Evolutionary conservation across 1,284 basidiomycete genomes (phyloP).

Genomic region (Blastosporella zonata): DNA sequence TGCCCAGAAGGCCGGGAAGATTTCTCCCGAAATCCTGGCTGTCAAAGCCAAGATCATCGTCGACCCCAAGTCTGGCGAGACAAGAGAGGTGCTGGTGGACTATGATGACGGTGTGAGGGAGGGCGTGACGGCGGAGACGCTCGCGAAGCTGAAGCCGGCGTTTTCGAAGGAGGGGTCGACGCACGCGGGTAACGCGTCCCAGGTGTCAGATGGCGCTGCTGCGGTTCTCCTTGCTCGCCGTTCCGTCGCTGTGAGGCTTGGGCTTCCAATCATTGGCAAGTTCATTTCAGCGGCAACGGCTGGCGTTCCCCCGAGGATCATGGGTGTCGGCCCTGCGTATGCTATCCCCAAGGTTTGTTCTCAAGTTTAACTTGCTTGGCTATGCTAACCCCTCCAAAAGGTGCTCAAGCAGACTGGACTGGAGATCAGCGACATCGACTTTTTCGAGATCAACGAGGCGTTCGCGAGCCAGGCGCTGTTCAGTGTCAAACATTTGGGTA

Average conservation of each 20-base stretch:
- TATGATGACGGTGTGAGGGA: conserved; percentile 90
- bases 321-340: conserved; percentile 90
- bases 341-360: conserved; percentile 66
- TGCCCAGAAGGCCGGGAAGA: conserved; percentile 90
- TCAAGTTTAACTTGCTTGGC: not conserved
- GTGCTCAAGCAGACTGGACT: conserved; percentile 74
- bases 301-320: conserved; percentile 86
- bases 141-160: conserved; percentile 91
- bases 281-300: conserved; percentile 78
- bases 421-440: conserved; percentile 78
- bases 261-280: conserved; percentile 92
- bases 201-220: conserved; percentile 96
- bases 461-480: conserved; percentile 89
- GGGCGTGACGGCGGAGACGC: conserved; percentile 86
- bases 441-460: conserved; percentile 95
- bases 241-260: conserved; percentile 84
- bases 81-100: conserved; percentile 78
- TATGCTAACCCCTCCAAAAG: conserved; percentile 4
- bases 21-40: conserved; percentile 91
- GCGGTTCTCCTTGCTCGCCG: conserved; percentile 90
- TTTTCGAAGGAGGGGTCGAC: conserved; percentile 89
- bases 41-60: conserved; percentile 71
- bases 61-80: conserved; percentile 87
- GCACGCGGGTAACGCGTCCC: conserved; percentile 90
- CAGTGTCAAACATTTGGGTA: conserved; percentile 71